These are phyloP conservation scores for Thielaviopsis ethacetica DNA, from an alignment of 2,329 filamentous ascomycete genomes.

Conservation along the genomic window DNA sequence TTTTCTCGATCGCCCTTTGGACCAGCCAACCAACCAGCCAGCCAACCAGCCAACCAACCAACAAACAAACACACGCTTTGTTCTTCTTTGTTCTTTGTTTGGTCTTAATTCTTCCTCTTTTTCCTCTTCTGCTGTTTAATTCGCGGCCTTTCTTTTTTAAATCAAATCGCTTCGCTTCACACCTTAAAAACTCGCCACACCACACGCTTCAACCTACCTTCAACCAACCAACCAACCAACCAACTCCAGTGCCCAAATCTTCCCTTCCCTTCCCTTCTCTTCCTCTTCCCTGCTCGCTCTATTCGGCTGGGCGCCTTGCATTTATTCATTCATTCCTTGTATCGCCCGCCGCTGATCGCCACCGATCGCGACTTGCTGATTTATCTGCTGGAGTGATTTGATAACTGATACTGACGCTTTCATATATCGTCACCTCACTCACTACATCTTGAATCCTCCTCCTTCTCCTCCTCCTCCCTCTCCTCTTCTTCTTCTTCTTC, in stretches of 20 bases:
- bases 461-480: not conserved
- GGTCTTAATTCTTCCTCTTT: constrained; percentile 10
- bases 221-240: no score
- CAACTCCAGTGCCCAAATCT: no score
- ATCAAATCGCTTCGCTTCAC: not conserved
- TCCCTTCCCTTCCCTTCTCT: no score
- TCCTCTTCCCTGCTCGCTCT: not conserved
- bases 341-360: no score
- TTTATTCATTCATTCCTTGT: not conserved
- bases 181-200: not conserved
- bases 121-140: not conserved
- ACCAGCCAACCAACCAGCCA: no score
- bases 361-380: no score
- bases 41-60: no score
- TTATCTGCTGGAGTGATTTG: no score
- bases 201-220: not conserved
- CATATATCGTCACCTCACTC: no score
- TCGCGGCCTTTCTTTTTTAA: not conserved
- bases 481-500: not conserved
- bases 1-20: constrained; percentile 7
- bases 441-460: no score
- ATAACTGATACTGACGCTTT: no score
- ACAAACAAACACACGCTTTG: no score
- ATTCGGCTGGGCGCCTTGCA: not conserved
- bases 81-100: not conserved